Conservation (phyloP, 805 yeast species). For the Cyberlindnera xylosilytica region DNA sequence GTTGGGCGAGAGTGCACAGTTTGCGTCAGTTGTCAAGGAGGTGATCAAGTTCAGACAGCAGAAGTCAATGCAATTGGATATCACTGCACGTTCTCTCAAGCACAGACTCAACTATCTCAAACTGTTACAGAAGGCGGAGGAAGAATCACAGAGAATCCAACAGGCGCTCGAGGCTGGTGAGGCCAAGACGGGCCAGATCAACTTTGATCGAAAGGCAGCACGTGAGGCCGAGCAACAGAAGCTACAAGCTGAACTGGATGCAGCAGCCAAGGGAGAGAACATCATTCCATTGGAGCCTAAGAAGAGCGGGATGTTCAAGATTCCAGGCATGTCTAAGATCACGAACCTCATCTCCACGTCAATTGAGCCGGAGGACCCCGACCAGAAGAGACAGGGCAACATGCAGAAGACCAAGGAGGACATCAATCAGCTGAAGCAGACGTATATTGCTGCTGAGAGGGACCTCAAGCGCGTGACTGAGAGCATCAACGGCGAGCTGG, state of each 20-base stretch:
- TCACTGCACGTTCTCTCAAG: constrained; percentile 37
- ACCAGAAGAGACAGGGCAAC: constrained; percentile 53
- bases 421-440: constrained; percentile 46
- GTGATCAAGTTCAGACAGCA: constrained; percentile 53
- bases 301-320: constrained; percentile 39
- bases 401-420: constrained; percentile 42
- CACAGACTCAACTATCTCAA: constrained; percentile 33
- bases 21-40: constrained; percentile 51
- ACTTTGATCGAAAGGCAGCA: constrained; percentile 26
- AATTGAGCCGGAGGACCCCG: constrained; percentile 60
- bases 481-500: constrained; percentile 39
- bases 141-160: constrained; percentile 41
- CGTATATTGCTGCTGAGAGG: constrained; percentile 48
- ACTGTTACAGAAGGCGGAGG: constrained; percentile 39
- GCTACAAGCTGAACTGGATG: constrained; percentile 6
- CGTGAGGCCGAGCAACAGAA: constrained; percentile 15
- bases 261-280: constrained; percentile 2
- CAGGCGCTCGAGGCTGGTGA: constrained; percentile 25
- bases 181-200: constrained; percentile 28
- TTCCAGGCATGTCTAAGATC: constrained; percentile 52
- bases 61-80: constrained; percentile 44
- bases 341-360: constrained; percentile 55
- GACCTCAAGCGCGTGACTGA: constrained; percentile 50
- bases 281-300: constrained; percentile 25
- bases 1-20: constrained; percentile 66